Conservation (phyloP, 345 rosid species). For the Lenwebbia sp. region DNA sequence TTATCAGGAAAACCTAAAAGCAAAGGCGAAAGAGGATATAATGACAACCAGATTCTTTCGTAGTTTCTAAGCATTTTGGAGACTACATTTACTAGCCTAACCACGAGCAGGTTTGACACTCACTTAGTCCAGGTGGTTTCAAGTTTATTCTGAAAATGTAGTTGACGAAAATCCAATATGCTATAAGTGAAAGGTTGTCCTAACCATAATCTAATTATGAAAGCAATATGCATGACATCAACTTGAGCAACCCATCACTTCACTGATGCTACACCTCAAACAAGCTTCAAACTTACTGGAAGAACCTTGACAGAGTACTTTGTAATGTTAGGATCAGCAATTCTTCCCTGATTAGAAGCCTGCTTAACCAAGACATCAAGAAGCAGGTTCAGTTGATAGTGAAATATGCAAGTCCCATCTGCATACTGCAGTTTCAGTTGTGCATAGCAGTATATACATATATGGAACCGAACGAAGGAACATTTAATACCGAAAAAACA, state of each 20-base stretch:
- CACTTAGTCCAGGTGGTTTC: neutral
- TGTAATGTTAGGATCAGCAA: slow-evolving; percentile 52
- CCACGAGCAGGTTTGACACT: neutral
- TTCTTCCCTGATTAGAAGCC: slow-evolving; percentile 60
- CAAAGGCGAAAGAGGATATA: neutral
- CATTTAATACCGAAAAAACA: neutral
- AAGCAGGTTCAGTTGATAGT: neutral
- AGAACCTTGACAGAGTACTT: slow-evolving; percentile 77
- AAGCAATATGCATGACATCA: neutral
- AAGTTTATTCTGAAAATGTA: neutral
- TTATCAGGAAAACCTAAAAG: neutral
- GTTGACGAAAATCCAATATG: neutral
- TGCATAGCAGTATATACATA: neutral
- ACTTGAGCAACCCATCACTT: neutral
- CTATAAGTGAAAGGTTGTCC: neutral
- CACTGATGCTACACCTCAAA: neutral
- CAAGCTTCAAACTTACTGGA: slow-evolving; percentile 42
- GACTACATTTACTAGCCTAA: neutral
- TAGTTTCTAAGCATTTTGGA: neutral
- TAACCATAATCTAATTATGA: neutral
- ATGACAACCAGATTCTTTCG: neutral
- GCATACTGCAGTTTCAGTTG: neutral
- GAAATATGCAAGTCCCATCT: neutral
- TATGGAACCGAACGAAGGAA: neutral
- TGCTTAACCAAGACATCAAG: slow-evolving; percentile 16